These are phyloP conservation scores for Vigna radiata DNA, from an alignment of 306 rosid species.

Conservation along the genomic window DNA sequence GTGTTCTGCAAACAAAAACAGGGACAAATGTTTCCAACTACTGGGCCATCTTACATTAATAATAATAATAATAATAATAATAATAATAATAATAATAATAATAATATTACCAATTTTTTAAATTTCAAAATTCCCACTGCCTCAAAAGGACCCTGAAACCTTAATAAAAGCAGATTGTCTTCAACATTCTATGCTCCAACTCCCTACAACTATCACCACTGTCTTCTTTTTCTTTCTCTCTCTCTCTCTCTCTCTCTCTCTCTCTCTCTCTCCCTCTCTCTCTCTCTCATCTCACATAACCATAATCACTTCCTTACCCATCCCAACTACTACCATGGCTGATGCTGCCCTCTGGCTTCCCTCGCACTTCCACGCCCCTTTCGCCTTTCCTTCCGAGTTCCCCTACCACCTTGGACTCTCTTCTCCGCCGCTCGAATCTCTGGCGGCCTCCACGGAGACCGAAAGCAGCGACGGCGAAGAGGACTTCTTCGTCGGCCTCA, in stretches of 20 bases:
- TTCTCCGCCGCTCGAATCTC: slow-evolving; percentile 63
- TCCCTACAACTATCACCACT: not conserved
- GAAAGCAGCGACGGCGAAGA: slow-evolving; percentile 78
- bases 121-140: slow-evolving; percentile 28
- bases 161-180: slow-evolving; percentile 78
- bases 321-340: slow-evolving; percentile 41
- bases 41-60: slow-evolving; percentile 48
- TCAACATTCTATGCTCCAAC: slow-evolving; percentile 58
- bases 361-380: slow-evolving; percentile 12
- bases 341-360: slow-evolving; percentile 54
- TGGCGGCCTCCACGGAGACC: slow-evolving; percentile 57
- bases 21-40: slow-evolving; percentile 64
- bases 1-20: slow-evolving; percentile 43
- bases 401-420: slow-evolving; percentile 63
- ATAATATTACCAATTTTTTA: not conserved
- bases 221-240: not conserved
- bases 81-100: too few relatives aligned
- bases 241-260: not conserved
- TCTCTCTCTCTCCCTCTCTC: not conserved
- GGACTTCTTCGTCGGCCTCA: slow-evolving; percentile 59
- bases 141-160: slow-evolving; percentile 65
- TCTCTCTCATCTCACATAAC: not conserved
- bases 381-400: slow-evolving; percentile 66
- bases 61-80: too few relatives aligned
- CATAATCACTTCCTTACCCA: slow-evolving; percentile 34